These are phyloP conservation scores for Misopates orontium DNA, from an alignment of 257 asterid species.

Conservation along the genomic window DNA sequence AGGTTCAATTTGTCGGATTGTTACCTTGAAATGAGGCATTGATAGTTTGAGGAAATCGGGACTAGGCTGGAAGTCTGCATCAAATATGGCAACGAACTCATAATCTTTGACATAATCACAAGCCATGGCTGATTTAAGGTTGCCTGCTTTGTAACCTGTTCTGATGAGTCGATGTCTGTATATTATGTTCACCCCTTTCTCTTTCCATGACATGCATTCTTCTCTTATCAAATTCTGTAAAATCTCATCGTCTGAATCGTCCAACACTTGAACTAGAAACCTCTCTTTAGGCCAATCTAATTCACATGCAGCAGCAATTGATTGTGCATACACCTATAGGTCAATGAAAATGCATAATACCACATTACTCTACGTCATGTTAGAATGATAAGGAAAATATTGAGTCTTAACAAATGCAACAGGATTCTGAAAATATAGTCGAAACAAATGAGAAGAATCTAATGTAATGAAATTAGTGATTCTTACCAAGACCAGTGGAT, in stretches of 20 bases:
- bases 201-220: slow-evolving; percentile 57
- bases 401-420: not conserved
- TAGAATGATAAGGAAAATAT: not conserved
- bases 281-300: slow-evolving; percentile 60
- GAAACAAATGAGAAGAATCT: not conserved
- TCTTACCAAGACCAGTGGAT: no score
- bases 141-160: slow-evolving; percentile 69
- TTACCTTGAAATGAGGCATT: slow-evolving; percentile 61
- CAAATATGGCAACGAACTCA: slow-evolving; percentile 60
- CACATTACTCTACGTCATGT: no score
- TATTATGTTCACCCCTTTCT: slow-evolving; percentile 55
- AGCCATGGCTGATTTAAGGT: slow-evolving; percentile 61
- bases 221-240: slow-evolving; percentile 46
- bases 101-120: slow-evolving; percentile 62
- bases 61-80: slow-evolving; percentile 61
- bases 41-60: slow-evolving; percentile 54
- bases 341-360: not conserved
- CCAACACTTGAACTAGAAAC: slow-evolving; percentile 54
- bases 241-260: slow-evolving; percentile 57
- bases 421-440: not conserved
- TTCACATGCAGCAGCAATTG: slow-evolving; percentile 55
- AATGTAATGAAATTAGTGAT: no score
- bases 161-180: slow-evolving; percentile 57
- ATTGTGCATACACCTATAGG: slow-evolving; percentile 57
- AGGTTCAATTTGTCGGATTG: not conserved